phyloP scores from a whole-genome alignment of 1,139 yeast genomes.

The Hansenula sp. region DNA sequence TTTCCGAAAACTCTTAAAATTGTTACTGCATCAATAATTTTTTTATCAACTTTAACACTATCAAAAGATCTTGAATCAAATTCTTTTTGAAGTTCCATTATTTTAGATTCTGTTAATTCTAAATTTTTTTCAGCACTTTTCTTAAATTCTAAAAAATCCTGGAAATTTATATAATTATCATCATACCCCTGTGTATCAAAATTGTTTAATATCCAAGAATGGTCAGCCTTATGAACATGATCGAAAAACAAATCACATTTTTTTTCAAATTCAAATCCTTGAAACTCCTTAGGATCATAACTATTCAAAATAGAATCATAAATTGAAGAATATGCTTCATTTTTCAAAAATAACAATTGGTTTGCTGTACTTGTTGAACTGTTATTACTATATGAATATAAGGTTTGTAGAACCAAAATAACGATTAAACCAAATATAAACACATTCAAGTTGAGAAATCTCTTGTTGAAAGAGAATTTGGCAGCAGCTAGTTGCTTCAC shows the following conservation, averaged over 20 bases:
- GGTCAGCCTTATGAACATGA: constrained; percentile 5
- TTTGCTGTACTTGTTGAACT: not conserved
- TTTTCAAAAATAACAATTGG: constrained; percentile 8
- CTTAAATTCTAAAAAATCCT: constrained; percentile 26
- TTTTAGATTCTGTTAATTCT: constrained; percentile 6
- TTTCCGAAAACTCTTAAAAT: constrained; percentile 37
- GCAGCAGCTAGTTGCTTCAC: not conserved
- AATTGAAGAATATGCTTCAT: constrained; percentile 10
- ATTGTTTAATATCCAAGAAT: constrained; percentile 19
- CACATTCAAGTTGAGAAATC: constrained; percentile 14
- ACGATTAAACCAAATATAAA: constrained; percentile 10
- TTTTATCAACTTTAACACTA: constrained; percentile 28
- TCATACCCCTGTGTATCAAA: constrained; percentile 17
- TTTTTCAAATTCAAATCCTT: constrained; percentile 6
- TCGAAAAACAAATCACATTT: constrained; percentile 18
- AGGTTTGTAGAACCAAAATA: constrained; percentile 8
- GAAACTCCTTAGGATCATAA: constrained; percentile 4
- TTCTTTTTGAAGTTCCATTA: constrained; percentile 11
- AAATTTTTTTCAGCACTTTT: constrained; percentile 22
- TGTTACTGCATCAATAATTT: constrained; percentile 31
- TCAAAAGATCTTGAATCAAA: constrained; percentile 15
- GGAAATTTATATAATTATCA: constrained; percentile 26
- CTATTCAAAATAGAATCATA: constrained; percentile 10
- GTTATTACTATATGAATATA: not conserved
- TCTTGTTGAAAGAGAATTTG: constrained; percentile 9